Evolutionary conservation across 306 rosid genomes (phyloP).

Genomic region (Citrullus colocynthis): DNA sequence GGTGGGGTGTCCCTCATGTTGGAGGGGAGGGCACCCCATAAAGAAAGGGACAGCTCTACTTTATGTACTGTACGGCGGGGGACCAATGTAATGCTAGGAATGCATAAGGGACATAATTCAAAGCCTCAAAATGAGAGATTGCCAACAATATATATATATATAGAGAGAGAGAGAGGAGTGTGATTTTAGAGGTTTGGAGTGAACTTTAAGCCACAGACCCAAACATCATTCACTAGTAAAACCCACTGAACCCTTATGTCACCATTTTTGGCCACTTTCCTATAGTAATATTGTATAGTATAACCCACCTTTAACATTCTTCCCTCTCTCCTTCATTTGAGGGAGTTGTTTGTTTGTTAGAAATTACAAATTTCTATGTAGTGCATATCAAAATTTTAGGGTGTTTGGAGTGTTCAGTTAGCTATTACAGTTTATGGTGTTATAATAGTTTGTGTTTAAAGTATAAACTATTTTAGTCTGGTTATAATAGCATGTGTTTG

Average conservation of each 20-base stretch:
- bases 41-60: constrained; percentile 7
- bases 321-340: not conserved
- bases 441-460: too few relatives aligned
- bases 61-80: constrained; percentile 11
- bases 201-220: constrained; percentile 23
- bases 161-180: too few relatives aligned
- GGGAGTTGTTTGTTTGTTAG: too few relatives aligned
- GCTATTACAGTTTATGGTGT: too few relatives aligned
- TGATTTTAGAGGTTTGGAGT: not conserved
- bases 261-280: not conserved
- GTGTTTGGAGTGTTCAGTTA: too few relatives aligned
- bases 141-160: too few relatives aligned
- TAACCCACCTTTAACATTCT: not conserved
- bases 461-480: too few relatives aligned
- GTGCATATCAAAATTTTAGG: too few relatives aligned
- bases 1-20: not conserved
- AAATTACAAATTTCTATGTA: too few relatives aligned
- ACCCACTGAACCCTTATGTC: not conserved
- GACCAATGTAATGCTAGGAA: not conserved
- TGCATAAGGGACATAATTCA: not conserved
- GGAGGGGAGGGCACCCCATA: constrained; percentile 7
- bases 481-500: too few relatives aligned
- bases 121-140: not conserved
- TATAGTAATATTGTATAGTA: not conserved
- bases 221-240: constrained; percentile 11